Evolutionary conservation across 345 rosid species (phyloP), one percentile per base, ranked within the genome.

Genomic region (Moricandia arvensis): DNA sequence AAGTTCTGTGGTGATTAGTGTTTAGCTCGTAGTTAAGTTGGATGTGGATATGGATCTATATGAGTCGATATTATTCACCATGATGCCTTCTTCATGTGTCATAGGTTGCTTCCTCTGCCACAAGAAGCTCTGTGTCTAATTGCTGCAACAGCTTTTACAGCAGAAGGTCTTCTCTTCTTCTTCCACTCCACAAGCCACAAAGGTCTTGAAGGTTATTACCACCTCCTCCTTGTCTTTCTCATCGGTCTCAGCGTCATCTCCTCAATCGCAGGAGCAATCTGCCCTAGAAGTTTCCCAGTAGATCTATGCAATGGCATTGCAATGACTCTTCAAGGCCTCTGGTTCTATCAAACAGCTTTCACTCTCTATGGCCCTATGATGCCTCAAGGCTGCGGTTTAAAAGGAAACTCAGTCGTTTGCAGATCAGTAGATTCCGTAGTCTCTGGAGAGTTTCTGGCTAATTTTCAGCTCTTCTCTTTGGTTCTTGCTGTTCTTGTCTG

Each of bases 321-420:
- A 31, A 85, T 91, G 66, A 88, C 96, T 26, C 90, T 95, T 24
- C 99, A 95, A 77, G 99, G 99, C 71, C 90, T 95, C 26, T 95
- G 99, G 99, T 95, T 95, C 82, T 91, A 91, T 69, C 99, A 91
- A 80, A 91, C 98, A 4, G 97, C 97, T 75, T 91, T 94, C 83
- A 86, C 87, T 67, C 93, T 94, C 26, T 94, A 94, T 61, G 98
- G 98, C 38, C 90, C 96, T 70, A 90, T 88, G 96, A 89, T 90
- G 92, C 98, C 97, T 0, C 82, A 85, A 43, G 97, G 98, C 5
- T 94, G 97, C 76, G 67, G 6, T 65, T 82, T 89, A 30, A 86
- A 86, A 78, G 82, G 12, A 7, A 79, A 80, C 63, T 34, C 64
- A 8, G 83, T 94, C 24, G 53, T 35, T 4, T 94, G 98, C 45